These are phyloP conservation scores for Aspergillus fumigatiaffinis DNA, from an alignment of 2,329 filamentous ascomycete species.

Conservation along the genomic window DNA sequence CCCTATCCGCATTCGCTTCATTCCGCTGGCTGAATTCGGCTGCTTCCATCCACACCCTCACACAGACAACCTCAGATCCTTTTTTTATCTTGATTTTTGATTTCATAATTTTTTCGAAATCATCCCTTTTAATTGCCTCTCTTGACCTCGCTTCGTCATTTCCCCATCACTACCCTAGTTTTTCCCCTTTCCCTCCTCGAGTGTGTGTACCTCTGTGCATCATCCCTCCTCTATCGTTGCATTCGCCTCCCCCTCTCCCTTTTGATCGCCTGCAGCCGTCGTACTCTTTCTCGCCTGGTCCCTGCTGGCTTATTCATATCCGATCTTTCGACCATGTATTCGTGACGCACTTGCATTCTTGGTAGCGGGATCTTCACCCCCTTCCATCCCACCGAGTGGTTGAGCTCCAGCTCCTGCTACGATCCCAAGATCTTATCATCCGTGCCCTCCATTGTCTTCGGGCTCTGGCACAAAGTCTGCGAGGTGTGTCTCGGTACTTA, in stretches of 20 bases:
- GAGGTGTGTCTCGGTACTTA: conserved; percentile 9
- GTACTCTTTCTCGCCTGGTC: not conserved
- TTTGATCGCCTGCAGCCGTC: not conserved
- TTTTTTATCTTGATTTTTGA: not conserved
- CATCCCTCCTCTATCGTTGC: not conserved
- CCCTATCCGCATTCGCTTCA: conserved; percentile 5
- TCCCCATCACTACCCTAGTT: not conserved
- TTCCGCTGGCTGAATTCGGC: conserved; percentile 7
- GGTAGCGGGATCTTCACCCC: conserved; percentile 18
- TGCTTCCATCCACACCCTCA: conserved; percentile 9
- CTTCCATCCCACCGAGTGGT: conserved; percentile 13
- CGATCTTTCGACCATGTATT: conserved; percentile 18
- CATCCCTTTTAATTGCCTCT: not conserved
- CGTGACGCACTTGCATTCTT: conserved; percentile 26
- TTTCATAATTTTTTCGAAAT: not conserved
- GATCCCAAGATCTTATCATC: conserved; percentile 7
- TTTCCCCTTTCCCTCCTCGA: not conserved
- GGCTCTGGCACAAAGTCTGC: conserved; percentile 8
- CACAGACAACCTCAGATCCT: conserved; percentile 4
- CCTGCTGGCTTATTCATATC: not conserved
- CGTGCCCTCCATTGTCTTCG: conserved; percentile 1
- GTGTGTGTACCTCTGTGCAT: not conserved
- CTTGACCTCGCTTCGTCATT: not conserved
- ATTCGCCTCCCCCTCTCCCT: not conserved
- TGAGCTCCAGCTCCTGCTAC: conserved; percentile 7